Evolutionary conservation across 192 early-diverging fungal genomes (phyloP).

Genomic region (Backusella parvicylindrica): DNA sequence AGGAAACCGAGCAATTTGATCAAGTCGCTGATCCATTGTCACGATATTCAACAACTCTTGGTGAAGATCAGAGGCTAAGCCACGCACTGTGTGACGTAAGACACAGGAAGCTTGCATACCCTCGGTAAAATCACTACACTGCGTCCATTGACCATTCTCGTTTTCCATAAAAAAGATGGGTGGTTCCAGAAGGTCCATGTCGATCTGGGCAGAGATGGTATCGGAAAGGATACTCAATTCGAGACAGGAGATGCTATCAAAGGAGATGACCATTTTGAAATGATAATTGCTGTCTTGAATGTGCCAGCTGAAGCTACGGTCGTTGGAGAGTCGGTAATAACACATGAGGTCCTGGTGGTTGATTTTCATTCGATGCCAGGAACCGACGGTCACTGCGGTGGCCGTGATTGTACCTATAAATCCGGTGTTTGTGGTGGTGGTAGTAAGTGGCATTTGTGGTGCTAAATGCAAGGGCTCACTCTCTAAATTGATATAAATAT

Average conservation of each 20-base stretch:
- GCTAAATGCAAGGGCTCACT: not conserved
- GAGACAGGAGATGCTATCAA: constrained; percentile 45
- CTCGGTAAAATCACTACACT: constrained; percentile 66
- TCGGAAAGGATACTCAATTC: constrained; percentile 41
- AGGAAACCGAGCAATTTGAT: constrained; percentile 22
- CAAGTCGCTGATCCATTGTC: constrained; percentile 15
- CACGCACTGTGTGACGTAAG: constrained; percentile 49
- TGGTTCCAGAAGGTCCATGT: constrained; percentile 47
- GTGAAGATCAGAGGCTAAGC: constrained; percentile 29
- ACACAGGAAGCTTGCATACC: constrained; percentile 55
- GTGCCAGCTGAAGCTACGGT: constrained; percentile 53
- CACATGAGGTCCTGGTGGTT: constrained; percentile 53
- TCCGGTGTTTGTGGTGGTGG: not conserved
- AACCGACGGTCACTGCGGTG: constrained; percentile 55
- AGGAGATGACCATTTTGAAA: constrained; percentile 61
- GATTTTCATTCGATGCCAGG: constrained; percentile 61
- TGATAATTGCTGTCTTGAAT: constrained; percentile 51
- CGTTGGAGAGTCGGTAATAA: constrained; percentile 40
- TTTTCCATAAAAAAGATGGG: constrained; percentile 64
- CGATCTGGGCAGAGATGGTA: constrained; percentile 44
- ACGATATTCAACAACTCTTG: constrained; percentile 26
- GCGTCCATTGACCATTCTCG: constrained; percentile 38
- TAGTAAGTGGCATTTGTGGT: not conserved
- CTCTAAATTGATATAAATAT: not conserved
- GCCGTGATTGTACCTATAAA: constrained; percentile 33